A percentile compares a stretch with the other conserved stretches of the same genome.
Conservation (phyloP, 1,284 basidiomycete genomes). For the Heterobasidion occidentale region DNA sequence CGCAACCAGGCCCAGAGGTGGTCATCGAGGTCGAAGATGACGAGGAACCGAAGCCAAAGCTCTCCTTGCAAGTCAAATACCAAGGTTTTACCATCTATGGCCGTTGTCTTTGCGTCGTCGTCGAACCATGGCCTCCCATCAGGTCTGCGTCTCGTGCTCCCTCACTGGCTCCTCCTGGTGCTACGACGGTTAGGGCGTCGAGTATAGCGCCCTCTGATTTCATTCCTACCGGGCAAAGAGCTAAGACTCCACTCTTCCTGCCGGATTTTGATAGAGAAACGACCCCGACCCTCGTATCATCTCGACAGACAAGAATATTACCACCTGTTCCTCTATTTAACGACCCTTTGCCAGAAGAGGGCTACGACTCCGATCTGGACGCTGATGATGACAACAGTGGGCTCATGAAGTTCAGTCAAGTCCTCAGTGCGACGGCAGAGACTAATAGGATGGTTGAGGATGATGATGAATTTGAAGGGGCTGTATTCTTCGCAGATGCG, state of each 20-base stretch:
- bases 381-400: slow-evolving; percentile 39
- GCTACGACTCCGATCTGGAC: slow-evolving; percentile 28
- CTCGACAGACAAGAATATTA: slow-evolving; percentile 18
- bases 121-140: slow-evolving; percentile 66
- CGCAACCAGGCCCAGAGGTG: slow-evolving; percentile 1
- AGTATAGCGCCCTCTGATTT: slow-evolving; percentile 27
- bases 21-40: slow-evolving; percentile 19
- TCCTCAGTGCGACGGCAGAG: slow-evolving; percentile 51
- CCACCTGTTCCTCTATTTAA: slow-evolving; percentile 39
- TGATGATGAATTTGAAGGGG: slow-evolving; percentile 68
- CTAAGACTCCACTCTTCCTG: slow-evolving; percentile 57
- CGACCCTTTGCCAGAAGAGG: slow-evolving; percentile 22
- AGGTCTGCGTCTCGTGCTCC: slow-evolving; percentile 29
- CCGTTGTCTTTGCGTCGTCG: slow-evolving; percentile 67
- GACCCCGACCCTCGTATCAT: slow-evolving; percentile 30
- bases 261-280: slow-evolving; percentile 40
- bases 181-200: slow-evolving; percentile 20
- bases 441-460: slow-evolving; percentile 51
- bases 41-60: slow-evolving; percentile 61
- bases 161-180: slow-evolving; percentile 22
- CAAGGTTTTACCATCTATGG: slow-evolving; percentile 60
- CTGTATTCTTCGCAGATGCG: slow-evolving; percentile 70
- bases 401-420: slow-evolving; percentile 69
- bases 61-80: slow-evolving; percentile 54
- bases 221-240: slow-evolving; percentile 22